Conservation (phyloP, 2,329 filamentous ascomycete genomes). For the Cladosporium sphaerospermum region DNA sequence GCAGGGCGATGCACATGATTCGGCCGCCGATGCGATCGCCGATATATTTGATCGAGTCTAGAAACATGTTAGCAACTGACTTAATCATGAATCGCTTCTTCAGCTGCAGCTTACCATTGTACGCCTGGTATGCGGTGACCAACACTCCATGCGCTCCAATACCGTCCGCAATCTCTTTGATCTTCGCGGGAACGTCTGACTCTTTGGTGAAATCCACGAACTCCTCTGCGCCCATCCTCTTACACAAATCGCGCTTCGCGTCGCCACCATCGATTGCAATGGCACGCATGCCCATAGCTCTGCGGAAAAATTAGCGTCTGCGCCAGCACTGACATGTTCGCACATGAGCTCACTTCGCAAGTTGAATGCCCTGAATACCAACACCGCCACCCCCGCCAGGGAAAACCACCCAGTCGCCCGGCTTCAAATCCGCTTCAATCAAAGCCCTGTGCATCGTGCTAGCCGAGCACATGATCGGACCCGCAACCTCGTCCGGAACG, state of each 20-base stretch:
- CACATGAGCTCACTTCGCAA: conserved; percentile 34
- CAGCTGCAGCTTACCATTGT: conserved; percentile 26
- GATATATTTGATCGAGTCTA: conserved; percentile 38
- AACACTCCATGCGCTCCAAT: conserved; percentile 42
- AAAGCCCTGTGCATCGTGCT: conserved; percentile 54
- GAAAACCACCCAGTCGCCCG: conserved; percentile 51
- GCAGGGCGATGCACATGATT: conserved; percentile 45
- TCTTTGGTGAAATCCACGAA: conserved; percentile 51
- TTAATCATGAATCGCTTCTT: conserved; percentile 10
- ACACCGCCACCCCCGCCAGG: conserved; percentile 51
- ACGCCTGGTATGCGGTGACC: conserved; percentile 33
- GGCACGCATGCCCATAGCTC: conserved; percentile 51
- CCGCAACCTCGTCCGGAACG: conserved; percentile 50
- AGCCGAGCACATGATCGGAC: conserved; percentile 55
- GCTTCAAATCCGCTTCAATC: conserved; percentile 43
- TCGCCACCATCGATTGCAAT: conserved; percentile 51
- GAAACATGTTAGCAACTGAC: conserved; percentile 1
- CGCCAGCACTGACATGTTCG: not conserved
- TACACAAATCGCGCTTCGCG: conserved; percentile 40
- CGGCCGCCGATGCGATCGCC: conserved; percentile 44
- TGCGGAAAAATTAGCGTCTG: conserved; percentile 11
- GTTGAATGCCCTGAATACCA: conserved; percentile 52
- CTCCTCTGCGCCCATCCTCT: conserved; percentile 48
- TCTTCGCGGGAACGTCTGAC: conserved; percentile 34
- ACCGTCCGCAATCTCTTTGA: conserved; percentile 42